Conservation (phyloP, 306 rosid species). For the Hippophae rhamnoides region DNA sequence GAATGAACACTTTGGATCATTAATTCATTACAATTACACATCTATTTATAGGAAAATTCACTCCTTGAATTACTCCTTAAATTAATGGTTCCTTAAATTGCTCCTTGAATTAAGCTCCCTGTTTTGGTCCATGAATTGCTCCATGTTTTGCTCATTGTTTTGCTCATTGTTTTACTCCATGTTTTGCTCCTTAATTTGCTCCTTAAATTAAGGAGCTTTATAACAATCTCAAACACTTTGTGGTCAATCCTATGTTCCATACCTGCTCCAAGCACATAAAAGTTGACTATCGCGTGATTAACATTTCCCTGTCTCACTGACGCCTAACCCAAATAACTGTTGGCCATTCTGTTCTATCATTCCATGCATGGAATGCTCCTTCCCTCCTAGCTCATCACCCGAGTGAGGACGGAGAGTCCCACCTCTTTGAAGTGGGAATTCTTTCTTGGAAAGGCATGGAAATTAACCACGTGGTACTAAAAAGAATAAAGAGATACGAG, state of each 20-base stretch:
- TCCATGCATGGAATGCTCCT: not conserved
- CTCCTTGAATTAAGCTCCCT: no score
- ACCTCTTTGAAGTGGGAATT: not conserved
- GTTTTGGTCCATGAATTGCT: no score
- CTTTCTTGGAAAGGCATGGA: not conserved
- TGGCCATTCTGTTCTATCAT: not conserved
- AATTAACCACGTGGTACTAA: not conserved
- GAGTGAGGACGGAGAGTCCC: not conserved
- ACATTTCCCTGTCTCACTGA: not conserved
- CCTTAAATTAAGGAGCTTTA: no score
- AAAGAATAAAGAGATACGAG: not conserved
- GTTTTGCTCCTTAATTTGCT: no score
- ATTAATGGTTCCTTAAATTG: no score
- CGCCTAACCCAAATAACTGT: not conserved
- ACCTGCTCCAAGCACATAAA: not conserved
- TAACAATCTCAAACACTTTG: no score
- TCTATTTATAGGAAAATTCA: no score
- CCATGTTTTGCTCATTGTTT: no score
- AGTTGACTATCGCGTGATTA: not conserved
- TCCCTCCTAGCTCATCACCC: not conserved
- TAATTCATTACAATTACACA: no score
- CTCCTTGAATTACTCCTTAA: no score
- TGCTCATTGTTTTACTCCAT: no score
- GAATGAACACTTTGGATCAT: no score
- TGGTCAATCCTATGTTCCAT: not conserved